phyloP scores from a whole-genome alignment of 495 filamentous ascomycete genomes.

The Jackrogersella multiformis region DNA sequence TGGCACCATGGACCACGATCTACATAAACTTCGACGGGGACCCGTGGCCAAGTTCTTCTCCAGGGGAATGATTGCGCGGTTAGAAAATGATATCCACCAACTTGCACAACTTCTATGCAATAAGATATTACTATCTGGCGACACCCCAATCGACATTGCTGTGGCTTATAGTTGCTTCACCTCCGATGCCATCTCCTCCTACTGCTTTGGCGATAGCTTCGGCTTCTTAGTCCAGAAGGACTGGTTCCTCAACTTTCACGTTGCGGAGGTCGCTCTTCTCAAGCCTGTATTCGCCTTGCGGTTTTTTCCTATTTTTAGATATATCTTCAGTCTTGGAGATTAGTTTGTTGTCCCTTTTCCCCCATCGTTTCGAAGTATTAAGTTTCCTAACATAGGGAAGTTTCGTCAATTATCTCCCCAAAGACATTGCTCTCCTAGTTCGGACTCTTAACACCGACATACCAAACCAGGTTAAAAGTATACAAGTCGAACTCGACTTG shows the following conservation, averaged over 20 bases:
- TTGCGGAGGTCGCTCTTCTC: constrained; percentile 11
- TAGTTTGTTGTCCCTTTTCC: constrained; percentile 16
- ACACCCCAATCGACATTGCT: constrained; percentile 35
- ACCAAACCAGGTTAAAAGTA: constrained; percentile 19
- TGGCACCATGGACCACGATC: constrained; percentile 57
- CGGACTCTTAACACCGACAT: constrained; percentile 29
- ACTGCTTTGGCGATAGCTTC: constrained; percentile 45
- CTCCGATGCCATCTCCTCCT: constrained; percentile 44
- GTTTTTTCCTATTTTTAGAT: constrained; percentile 23
- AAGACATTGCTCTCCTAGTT: constrained; percentile 18
- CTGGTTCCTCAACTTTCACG: constrained; percentile 42
- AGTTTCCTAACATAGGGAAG: constrained; percentile 19
- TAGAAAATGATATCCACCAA: constrained; percentile 48
- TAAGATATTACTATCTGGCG: constrained; percentile 12
- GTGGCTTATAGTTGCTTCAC: constrained; percentile 46
- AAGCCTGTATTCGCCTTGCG: constrained; percentile 20
- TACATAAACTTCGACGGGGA: constrained; percentile 52
- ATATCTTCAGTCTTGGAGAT: constrained; percentile 4
- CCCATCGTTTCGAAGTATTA: not conserved
- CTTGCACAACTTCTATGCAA: constrained; percentile 33
- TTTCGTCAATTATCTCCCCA: constrained; percentile 28
- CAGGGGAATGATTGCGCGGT: constrained; percentile 43
- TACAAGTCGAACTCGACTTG: constrained; percentile 17
- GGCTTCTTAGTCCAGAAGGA: constrained; percentile 42
- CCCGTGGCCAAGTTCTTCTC: constrained; percentile 59